Evolutionary conservation across 208 protist species (phyloP).

Genomic region (Wallacemonas rigidus): DNA sequence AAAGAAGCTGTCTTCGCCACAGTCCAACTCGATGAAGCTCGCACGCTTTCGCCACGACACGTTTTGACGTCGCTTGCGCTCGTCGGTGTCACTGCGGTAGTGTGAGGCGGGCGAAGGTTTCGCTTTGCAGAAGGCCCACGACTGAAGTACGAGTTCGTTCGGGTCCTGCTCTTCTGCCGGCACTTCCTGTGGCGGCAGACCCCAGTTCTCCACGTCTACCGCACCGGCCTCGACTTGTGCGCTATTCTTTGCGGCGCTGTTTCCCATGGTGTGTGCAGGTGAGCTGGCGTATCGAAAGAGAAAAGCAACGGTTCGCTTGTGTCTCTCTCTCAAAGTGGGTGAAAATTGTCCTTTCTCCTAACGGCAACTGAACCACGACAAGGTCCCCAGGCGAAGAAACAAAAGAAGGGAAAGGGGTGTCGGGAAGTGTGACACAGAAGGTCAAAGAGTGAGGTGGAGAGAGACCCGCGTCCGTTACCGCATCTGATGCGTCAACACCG

Average conservation of each 20-base stretch:
- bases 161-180: slow-evolving; percentile 67
- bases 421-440: no score
- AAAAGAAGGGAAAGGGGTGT: no score
- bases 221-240: slow-evolving; percentile 24
- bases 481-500: no score
- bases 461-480: no score
- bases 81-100: slow-evolving; percentile 87
- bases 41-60: slow-evolving; percentile 86
- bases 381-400: no score
- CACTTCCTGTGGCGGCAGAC: slow-evolving; percentile 70
- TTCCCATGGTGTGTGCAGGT: slow-evolving; percentile 36
- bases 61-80: slow-evolving; percentile 62
- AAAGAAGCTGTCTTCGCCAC: slow-evolving; percentile 94
- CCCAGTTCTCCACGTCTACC: slow-evolving; percentile 50
- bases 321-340: neutral
- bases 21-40: slow-evolving; percentile 92
- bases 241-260: slow-evolving; percentile 23
- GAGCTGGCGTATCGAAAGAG: neutral
- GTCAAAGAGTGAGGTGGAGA: no score
- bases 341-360: no score
- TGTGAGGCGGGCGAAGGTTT: slow-evolving; percentile 69
- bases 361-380: no score
- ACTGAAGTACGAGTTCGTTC: slow-evolving; percentile 89
- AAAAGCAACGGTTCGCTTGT: neutral
- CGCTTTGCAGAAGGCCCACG: slow-evolving; percentile 91